A percentile compares a stretch with the other conserved stretches of the same genome.
Evolutionary conservation across 768 basidiomycete genomes (phyloP).

Genomic region (Leccinum subgranulosum): DNA sequence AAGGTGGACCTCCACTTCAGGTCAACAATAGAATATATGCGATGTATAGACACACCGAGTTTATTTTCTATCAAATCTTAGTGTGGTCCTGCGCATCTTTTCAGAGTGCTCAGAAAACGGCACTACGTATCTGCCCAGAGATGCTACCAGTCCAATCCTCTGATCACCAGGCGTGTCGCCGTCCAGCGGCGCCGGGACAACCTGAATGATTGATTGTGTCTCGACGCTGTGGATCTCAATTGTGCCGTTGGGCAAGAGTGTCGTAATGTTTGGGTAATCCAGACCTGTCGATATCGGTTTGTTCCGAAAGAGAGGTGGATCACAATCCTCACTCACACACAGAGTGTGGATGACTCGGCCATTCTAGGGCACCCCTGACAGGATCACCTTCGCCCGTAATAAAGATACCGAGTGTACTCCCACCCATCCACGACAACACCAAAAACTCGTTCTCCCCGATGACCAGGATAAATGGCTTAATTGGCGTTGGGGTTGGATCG

Average conservation of each 20-base stretch:
- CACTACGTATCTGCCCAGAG: slow-evolving; percentile 38
- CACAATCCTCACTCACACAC: slow-evolving; percentile 53
- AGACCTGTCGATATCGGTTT: slow-evolving; percentile 46
- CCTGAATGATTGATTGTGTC: slow-evolving; percentile 68
- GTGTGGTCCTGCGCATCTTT: slow-evolving; percentile 35
- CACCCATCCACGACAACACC: slow-evolving; percentile 80
- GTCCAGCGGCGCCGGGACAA: slow-evolving; percentile 49
- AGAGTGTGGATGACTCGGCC: slow-evolving; percentile 73
- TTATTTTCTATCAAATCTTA: slow-evolving; percentile 27
- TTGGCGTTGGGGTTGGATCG: slow-evolving; percentile 30
- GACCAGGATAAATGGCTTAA: slow-evolving; percentile 73
- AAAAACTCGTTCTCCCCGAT: slow-evolving; percentile 80
- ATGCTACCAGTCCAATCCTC: slow-evolving; percentile 27
- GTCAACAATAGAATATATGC: slow-evolving; percentile 9
- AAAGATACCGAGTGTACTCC: slow-evolving; percentile 81
- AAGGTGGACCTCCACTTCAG: slow-evolving; percentile 2
- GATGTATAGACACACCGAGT: slow-evolving; percentile 25
- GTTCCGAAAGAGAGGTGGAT: background rate
- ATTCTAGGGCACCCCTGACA: slow-evolving; percentile 84
- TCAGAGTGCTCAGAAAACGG: slow-evolving; percentile 40
- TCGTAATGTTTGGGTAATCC: slow-evolving; percentile 78
- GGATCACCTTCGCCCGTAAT: slow-evolving; percentile 84
- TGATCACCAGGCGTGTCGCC: slow-evolving; percentile 22
- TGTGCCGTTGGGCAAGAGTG: slow-evolving; percentile 74
- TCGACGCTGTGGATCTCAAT: slow-evolving; percentile 82